These are phyloP conservation scores for Backusella circina DNA, from an alignment of 192 early-diverging fungal genomes.

Conservation along the genomic window DNA sequence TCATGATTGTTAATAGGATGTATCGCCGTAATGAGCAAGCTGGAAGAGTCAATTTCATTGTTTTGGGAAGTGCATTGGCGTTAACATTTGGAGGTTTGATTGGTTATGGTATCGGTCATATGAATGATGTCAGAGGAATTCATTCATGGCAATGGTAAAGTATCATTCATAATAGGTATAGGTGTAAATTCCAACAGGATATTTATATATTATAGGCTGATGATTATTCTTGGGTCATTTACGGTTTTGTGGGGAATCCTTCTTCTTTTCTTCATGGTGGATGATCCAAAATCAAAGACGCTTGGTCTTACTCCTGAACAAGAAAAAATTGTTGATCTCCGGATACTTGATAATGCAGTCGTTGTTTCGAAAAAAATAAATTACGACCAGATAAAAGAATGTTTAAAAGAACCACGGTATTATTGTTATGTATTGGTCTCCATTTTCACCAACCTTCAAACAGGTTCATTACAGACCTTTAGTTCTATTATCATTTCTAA, in stretches of 20 bases:
- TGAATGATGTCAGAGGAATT: neutral
- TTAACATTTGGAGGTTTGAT: slow-evolving; percentile 13
- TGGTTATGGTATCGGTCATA: slow-evolving; percentile 24
- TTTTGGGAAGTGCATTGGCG: slow-evolving; percentile 15
- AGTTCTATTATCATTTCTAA: slow-evolving; percentile 6
- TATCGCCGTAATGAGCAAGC: slow-evolving; percentile 20
- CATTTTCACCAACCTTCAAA: slow-evolving; percentile 18
- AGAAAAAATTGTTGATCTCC: slow-evolving; percentile 20
- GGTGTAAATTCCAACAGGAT: neutral
- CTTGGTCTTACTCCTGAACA: slow-evolving; percentile 20
- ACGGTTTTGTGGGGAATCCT: slow-evolving; percentile 9
- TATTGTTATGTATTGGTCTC: neutral
- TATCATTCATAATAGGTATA: neutral
- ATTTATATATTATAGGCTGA: slow-evolving; percentile 12
- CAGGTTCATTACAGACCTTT: slow-evolving; percentile 22
- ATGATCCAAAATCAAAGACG: slow-evolving; percentile 17
- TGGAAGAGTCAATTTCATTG: neutral
- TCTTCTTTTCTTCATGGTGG: slow-evolving; percentile 21
- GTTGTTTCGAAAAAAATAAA: slow-evolving; percentile 5
- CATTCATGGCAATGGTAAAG: slow-evolving; percentile 29
- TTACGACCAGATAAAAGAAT: slow-evolving; percentile 20
- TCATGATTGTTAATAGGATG: slow-evolving; percentile 15
- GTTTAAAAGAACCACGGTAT: slow-evolving; percentile 9
- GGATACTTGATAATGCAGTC: slow-evolving; percentile 16
- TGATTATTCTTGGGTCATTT: slow-evolving; percentile 18